phyloP scores from a whole-genome alignment of 2,329 filamentous ascomycete genomes.

The Aurifilum marmelostoma region DNA sequence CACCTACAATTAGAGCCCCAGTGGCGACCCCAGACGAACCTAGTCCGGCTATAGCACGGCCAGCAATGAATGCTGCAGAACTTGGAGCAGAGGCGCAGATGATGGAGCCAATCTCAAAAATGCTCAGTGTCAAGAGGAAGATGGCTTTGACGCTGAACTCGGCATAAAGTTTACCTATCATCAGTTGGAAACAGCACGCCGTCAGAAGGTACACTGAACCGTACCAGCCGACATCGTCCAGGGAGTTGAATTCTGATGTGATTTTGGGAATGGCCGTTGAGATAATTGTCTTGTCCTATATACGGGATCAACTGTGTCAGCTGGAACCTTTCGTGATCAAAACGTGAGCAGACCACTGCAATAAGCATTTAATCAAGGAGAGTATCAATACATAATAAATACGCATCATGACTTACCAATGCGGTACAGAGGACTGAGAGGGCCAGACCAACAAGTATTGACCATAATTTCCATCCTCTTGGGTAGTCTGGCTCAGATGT shows the following conservation, averaged over 20 bases:
- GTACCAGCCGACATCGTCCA: slow-evolving; percentile 13
- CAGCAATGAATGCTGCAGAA: slow-evolving; percentile 2
- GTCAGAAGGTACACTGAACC: slow-evolving; percentile 2
- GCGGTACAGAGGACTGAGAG: background rate
- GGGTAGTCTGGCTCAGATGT: background rate
- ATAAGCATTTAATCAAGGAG: background rate
- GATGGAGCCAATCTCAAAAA: slow-evolving; percentile 6
- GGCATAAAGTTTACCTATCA: slow-evolving; percentile 7
- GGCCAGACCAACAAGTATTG: background rate
- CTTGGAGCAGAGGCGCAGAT: slow-evolving; percentile 13
- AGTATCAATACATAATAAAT: too few relatives aligned
- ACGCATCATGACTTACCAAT: too few relatives aligned
- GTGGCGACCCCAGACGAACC: background rate
- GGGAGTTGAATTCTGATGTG: background rate
- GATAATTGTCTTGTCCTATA: slow-evolving; percentile 1
- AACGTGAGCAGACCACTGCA: background rate
- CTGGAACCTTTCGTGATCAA: background rate
- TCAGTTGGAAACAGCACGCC: background rate
- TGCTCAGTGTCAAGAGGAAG: background rate
- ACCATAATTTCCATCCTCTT: background rate
- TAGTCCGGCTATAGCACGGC: slow-evolving; percentile 11
- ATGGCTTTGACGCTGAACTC: background rate
- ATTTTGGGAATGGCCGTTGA: slow-evolving; percentile 3
- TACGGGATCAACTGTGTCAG: background rate
- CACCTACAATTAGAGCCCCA: background rate